Conservation (phyloP, 257 asterid genomes). For the Jacaranda copaia region DNA sequence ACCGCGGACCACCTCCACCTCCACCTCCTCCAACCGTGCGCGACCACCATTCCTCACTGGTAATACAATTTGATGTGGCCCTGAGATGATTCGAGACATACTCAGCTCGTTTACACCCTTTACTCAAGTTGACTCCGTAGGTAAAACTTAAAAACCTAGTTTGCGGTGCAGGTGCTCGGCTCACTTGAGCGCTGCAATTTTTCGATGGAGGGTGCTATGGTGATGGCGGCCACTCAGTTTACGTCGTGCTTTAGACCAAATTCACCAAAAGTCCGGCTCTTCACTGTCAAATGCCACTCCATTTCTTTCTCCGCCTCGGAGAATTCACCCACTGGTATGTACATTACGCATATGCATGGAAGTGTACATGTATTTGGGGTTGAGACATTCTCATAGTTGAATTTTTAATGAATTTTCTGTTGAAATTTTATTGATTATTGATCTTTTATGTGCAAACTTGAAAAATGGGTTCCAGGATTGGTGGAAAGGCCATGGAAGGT, state of each 20-base stretch:
- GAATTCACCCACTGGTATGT: slow-evolving; percentile 37
- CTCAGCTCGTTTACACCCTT: neutral
- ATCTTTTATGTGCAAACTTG: neutral
- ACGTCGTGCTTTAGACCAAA: slow-evolving; percentile 28
- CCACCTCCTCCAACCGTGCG: too few species aligned
- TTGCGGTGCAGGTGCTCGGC: neutral
- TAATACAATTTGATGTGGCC: too few species aligned
- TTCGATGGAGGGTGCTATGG: slow-evolving; percentile 43
- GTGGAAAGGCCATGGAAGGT: slow-evolving; percentile 90
- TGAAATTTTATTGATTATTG: neutral
- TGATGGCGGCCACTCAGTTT: slow-evolving; percentile 39
- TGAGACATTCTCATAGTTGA: neutral
- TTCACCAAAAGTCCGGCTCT: slow-evolving; percentile 27
- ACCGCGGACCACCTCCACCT: too few species aligned
- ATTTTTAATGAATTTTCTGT: neutral
- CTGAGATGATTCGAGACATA: neutral
- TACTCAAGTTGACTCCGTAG: too few species aligned
- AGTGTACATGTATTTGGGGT: neutral
- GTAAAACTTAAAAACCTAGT: neutral
- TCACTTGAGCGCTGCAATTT: neutral
- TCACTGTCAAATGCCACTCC: slow-evolving; percentile 47
- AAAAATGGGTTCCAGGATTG: slow-evolving; percentile 40
- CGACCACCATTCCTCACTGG: too few species aligned
- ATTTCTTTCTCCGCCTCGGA: slow-evolving; percentile 39
- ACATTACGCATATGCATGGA: neutral